Conservation (phyloP, 768 basidiomycete genomes). For the Trametes cinnabarina region DNA sequence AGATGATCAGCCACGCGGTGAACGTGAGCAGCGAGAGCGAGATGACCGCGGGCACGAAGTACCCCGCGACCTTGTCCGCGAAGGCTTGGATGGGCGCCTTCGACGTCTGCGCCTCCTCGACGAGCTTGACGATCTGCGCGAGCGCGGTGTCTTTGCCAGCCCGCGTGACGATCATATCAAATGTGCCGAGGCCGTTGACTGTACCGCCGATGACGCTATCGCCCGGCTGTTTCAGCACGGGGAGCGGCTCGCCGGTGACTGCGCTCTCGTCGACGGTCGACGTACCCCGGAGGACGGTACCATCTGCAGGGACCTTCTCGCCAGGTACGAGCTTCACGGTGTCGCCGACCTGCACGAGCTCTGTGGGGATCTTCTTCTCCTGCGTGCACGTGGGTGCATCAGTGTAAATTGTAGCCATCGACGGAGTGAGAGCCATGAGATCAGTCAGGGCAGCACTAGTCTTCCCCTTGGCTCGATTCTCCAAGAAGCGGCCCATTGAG, state of each 20-base stretch:
- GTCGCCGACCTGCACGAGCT: conserved; percentile 93
- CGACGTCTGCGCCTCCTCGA: conserved; percentile 96
- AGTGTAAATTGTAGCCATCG: conserved; percentile 94
- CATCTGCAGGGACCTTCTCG: conserved; percentile 95
- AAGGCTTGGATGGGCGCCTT: conserved; percentile 99
- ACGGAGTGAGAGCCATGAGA: conserved; percentile 91
- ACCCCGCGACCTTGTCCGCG: conserved; percentile 90
- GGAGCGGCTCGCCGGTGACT: conserved; percentile 91
- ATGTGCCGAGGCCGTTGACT: conserved; percentile 94
- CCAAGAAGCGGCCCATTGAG: conserved; percentile 90
- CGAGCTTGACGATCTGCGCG: conserved; percentile 92
- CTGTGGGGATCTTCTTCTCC: conserved; percentile 90
- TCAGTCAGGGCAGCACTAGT: conserved; percentile 96
- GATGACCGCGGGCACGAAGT: conserved; percentile 92
- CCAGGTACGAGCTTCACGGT: conserved; percentile 92
- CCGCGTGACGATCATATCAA: conserved; percentile 93
- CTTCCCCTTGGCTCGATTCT: conserved; percentile 96
- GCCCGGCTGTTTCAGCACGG: conserved; percentile 79
- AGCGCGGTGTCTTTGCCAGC: conserved; percentile 96
- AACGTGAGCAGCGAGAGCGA: conserved; percentile 80
- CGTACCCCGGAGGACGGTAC: conserved; percentile 80
- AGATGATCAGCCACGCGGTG: conserved; percentile 75
- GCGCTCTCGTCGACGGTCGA: conserved; percentile 95
- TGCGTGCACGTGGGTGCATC: conserved; percentile 75
- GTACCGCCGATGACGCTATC: conserved; percentile 94